Evolutionary conservation across 2,329 filamentous ascomycete species (phyloP), one percentile per base, ranked within the genome.

Genomic region (Rhytidhysteron rufulum): DNA sequence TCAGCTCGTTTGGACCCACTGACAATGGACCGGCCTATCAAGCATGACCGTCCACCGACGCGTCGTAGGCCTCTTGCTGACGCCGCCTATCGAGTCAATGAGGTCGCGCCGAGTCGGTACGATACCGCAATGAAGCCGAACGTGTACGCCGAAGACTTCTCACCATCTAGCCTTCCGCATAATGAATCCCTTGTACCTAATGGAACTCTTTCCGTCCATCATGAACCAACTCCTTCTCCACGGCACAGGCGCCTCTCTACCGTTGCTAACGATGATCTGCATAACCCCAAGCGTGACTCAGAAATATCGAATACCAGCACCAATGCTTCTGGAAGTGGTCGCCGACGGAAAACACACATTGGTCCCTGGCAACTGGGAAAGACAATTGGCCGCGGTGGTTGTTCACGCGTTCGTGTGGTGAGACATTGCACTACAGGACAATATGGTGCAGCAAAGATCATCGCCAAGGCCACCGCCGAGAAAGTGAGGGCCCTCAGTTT

Each of bases 331-430:
- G 60, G 58, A 20, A 74, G 72, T 39, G 61, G 56, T 39, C 70
- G 74, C 4, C 74, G 76, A 47, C 69, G 75, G 33, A 82, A 82
- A 67, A 87, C 85, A 9, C 85, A 88, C 54, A 87, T 98, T 54
- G 93, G 93, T 0, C 91, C 91, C 50, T 98, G 93, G 93, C 83
- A 91, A 50, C 71, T 98, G 3, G 93, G 93, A 5, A 88, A 80
- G 62, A 95, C 87, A 1, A 75, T 98, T 20, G 93, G 93, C 1
- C 86, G 88, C 53, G 93, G 93, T 3, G 89, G 90, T 2, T 95
- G 88, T 36, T 91, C 89, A 11, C 81, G 88, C 20, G 93, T 98
- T 13, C 80, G 91, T 40, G 73, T 93, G 25, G 94, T 91, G 17
- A 82, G 88, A 47, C 90, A 98, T 68, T 77, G 75, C 18, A 68